These are phyloP conservation scores for Leptographium flavum DNA, from an alignment of 2,329 filamentous ascomycete genomes.

Conservation along the genomic window DNA sequence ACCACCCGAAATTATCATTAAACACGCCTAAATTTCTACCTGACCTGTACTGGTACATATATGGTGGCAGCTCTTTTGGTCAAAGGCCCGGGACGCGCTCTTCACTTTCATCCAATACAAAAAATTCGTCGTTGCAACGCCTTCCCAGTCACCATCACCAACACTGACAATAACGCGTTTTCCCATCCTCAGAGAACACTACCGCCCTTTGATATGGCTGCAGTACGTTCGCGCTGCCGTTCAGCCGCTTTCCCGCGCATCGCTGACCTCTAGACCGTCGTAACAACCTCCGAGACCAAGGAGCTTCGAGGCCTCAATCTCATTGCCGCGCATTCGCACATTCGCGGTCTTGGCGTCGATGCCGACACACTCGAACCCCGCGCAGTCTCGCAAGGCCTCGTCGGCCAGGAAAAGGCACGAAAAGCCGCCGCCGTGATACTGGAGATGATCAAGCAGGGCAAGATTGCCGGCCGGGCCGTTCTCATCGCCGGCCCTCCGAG, in stretches of 20 bases:
- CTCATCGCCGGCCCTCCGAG: conserved; percentile 89
- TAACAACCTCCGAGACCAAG: conserved; percentile 86
- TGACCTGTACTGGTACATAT: too few relatives aligned
- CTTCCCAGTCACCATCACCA: not conserved
- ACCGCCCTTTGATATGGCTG: conserved; percentile 6
- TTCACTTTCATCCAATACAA: not conserved
- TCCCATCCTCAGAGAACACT: not conserved
- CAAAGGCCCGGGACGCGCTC: too few relatives aligned
- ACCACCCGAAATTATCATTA: too few relatives aligned
- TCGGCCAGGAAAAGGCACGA: conserved; percentile 90
- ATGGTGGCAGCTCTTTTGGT: too few relatives aligned
- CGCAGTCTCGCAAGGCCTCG: conserved; percentile 74
- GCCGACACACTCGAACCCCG: conserved; percentile 80
- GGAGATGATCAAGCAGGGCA: conserved; percentile 98
- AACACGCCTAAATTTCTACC: too few relatives aligned
- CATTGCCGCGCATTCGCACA: conserved; percentile 96
- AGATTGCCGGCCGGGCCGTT: conserved; percentile 90
- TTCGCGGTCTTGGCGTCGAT: conserved; percentile 89
- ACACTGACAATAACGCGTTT: not conserved
- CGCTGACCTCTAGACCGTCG: conserved; percentile 30
- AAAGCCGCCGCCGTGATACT: conserved; percentile 93
- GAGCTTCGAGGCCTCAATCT: conserved; percentile 94
- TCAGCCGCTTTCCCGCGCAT: not conserved
- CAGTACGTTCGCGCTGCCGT: conserved; percentile 3
- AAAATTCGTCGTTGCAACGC: not conserved